phyloP scores from a whole-genome alignment of 2,329 filamentous ascomycete genomes.

The Talaromyces islandicus region DNA sequence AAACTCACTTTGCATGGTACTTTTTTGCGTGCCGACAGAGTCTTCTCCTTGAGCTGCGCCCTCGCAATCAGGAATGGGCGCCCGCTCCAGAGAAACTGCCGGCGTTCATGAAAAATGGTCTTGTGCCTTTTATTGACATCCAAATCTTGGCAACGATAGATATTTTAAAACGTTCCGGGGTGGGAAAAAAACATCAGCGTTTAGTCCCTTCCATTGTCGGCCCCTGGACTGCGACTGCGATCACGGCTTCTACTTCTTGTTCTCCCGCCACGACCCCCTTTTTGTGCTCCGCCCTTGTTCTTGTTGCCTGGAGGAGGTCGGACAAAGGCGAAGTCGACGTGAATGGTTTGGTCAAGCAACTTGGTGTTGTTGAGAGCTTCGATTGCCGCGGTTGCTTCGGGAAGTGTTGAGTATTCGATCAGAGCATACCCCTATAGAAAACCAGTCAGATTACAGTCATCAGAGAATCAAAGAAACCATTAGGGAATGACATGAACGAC shows the following conservation, averaged over 20 bases:
- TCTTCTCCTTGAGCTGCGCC: neutral
- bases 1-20: neutral
- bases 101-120: constrained; percentile 5
- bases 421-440: constrained; percentile 55
- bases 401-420: constrained; percentile 60
- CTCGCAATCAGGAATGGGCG: neutral
- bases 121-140: neutral
- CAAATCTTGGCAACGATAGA: neutral
- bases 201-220: constrained; percentile 15
- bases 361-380: constrained; percentile 55
- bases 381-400: constrained; percentile 59
- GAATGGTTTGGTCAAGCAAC: constrained; percentile 60
- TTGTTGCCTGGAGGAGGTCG: constrained; percentile 49
- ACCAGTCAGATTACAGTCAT: neutral
- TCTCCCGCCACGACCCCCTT: constrained; percentile 35
- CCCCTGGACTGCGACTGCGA: constrained; percentile 40
- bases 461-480: neutral
- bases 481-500: neutral
- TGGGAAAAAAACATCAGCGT: constrained; percentile 10
- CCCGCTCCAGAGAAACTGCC: neutral
- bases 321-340: constrained; percentile 62
- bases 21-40: constrained; percentile 8
- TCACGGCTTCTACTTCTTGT: constrained; percentile 41
- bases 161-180: constrained; percentile 1
- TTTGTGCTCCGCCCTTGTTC: constrained; percentile 34